Base-by-base conservation (phyloP, 2,329 filamentous ascomycete genomes). In the Dryadomyces quercus-mongolicae region DNA sequence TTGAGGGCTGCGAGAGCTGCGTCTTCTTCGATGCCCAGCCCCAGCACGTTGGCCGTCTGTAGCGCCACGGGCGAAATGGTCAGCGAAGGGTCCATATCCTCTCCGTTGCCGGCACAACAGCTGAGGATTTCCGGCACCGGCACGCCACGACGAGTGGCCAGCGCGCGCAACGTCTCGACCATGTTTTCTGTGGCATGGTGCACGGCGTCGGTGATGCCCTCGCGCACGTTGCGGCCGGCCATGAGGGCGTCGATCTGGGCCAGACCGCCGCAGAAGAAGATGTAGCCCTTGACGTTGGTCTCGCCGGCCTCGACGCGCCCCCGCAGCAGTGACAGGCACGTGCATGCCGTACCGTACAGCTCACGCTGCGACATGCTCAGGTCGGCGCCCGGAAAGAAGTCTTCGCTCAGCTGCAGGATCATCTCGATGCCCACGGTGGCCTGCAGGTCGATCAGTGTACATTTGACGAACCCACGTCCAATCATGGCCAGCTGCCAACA, bases 381-480 rank as follows among this genome's bases (percentile, higher is more conserved):
- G 46, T 58, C 59, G 9, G 53, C 16, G 10, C 53, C 55, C 2
- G 57, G 49, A 34, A 55, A 53, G 18, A 47, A 54, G 54, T 57
- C 58, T 45, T 60, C 59, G 38, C 55, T 51, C 56, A 60, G 55
- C 58, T 60, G 59, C 52, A 55, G 51, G 38, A 58, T 50, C 53
- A 58, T 34, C 56, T 60, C 59, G 21, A 54, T 52, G 34, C 51
- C 53, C 43, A 56, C 50, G 6, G 58, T 58, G 12, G 56, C 55
- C 49, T 38, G 18, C 46, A 57, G 40, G 53, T 57, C 58, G 46
- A 58, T n/a, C n/a, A 60, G 13, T n/a, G 55, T 52, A 55, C 56
- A 59, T 54, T 60, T 60, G 55, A 60, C 16, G 18, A 60, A 43
- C 15, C 59, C 59, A 40, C 58, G 55, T 44, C 59, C 59, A 9